Evolutionary conservation across 208 protist genomes (phyloP).

Genomic region (Leishmania tarentolae): DNA sequence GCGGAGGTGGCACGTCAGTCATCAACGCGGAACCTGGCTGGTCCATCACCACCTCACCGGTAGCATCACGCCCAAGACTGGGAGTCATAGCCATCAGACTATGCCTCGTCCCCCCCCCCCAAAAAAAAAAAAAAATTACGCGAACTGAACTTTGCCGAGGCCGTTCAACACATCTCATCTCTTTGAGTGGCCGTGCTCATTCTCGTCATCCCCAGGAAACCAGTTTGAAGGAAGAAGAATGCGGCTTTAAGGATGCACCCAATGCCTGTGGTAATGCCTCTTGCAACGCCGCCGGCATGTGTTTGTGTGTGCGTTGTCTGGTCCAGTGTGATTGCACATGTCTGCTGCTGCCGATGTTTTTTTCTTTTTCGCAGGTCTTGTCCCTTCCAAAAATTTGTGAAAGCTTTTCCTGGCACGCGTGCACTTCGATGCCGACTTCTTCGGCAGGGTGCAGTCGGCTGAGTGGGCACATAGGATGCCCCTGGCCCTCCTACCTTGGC

Average conservation of each 20-base stretch:
- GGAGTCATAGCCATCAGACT: neutral
- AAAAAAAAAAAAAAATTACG: too few relatives aligned
- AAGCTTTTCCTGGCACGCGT: neutral
- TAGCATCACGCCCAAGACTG: neutral
- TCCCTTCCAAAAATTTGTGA: neutral
- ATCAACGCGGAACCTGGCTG: constrained; percentile 17
- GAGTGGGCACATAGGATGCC: neutral
- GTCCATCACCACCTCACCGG: neutral
- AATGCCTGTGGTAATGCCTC: neutral
- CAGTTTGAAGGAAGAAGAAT: neutral
- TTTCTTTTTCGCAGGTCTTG: neutral
- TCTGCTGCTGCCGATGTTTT: neutral
- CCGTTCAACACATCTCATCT: constrained; percentile 10
- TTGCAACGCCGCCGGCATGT: neutral
- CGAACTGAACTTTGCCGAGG: constrained; percentile 11
- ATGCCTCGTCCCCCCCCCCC: neutral
- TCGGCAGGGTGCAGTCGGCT: neutral
- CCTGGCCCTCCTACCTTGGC: neutral
- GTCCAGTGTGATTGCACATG: neutral
- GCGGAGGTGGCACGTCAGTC: constrained; percentile 21
- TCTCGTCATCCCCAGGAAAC: neutral
- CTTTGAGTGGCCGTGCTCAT: constrained; percentile 9
- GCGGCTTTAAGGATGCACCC: neutral
- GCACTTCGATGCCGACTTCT: neutral
- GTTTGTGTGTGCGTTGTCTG: neutral